phyloP scores from a whole-genome alignment of 257 asterid genomes.

The Rehmannia glutinosa region DNA sequence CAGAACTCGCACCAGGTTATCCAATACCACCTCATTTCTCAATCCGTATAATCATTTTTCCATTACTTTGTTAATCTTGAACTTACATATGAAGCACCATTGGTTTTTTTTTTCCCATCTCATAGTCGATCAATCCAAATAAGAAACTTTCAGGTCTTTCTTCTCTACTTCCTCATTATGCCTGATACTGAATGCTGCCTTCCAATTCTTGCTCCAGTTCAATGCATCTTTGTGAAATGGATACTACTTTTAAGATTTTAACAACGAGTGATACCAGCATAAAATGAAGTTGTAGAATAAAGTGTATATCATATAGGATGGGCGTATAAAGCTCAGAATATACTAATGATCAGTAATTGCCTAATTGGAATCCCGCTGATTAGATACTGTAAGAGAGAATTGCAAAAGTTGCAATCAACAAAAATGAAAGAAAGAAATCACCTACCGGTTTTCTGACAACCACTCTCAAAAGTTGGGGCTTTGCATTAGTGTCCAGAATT shows the following conservation, averaged over 20 bases:
- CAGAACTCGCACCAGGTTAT: too few species aligned
- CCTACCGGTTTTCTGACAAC: slow-evolving; percentile 86
- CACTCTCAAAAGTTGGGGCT: slow-evolving; percentile 60
- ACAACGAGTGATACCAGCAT: slow-evolving; percentile 4
- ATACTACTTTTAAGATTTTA: slow-evolving; percentile 5
- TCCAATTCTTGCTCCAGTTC: too few species aligned
- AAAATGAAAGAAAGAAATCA: slow-evolving; percentile 14
- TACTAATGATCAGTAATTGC: background rate
- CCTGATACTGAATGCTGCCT: too few species aligned
- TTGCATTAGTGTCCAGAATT: slow-evolving; percentile 31
- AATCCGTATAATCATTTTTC: too few species aligned
- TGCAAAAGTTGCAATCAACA: slow-evolving; percentile 6
- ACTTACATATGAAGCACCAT: too few species aligned
- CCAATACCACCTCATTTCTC: too few species aligned
- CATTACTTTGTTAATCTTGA: too few species aligned
- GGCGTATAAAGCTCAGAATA: background rate
- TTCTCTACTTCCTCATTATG: too few species aligned
- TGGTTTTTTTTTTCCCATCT: too few species aligned
- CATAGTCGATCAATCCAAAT: too few species aligned
- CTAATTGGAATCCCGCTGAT: background rate
- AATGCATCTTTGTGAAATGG: slow-evolving; percentile 2
- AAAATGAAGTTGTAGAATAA: background rate
- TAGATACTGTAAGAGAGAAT: background rate
- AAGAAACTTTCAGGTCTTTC: too few species aligned
- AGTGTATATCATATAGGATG: background rate